These are phyloP conservation scores for Abrus pulchellus DNA, from an alignment of 306 rosid species.

Conservation along the genomic window DNA sequence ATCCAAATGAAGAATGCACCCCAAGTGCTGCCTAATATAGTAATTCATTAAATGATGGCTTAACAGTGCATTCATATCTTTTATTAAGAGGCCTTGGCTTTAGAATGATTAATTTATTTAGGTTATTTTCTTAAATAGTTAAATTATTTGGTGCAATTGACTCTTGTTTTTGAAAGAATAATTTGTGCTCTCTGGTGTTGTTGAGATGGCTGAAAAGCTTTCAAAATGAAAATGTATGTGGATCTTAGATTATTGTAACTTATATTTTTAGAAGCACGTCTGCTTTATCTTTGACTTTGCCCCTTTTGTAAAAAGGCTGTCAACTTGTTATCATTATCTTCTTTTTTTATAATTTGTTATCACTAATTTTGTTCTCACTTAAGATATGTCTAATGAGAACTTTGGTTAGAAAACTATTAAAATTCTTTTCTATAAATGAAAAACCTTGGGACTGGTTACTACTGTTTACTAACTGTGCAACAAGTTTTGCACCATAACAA, in stretches of 20 bases:
- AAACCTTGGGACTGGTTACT: neutral
- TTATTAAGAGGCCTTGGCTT: conserved; percentile 25
- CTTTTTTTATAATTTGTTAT: too few relatives aligned
- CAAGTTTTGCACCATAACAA: neutral
- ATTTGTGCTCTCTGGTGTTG: neutral
- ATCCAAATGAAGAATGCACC: conserved; percentile 1
- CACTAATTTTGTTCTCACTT: conserved; percentile 6
- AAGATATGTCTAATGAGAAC: conserved; percentile 8
- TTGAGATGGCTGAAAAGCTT: conserved; percentile 27
- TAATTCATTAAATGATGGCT: too few relatives aligned
- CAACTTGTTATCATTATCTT: neutral
- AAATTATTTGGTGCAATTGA: conserved; percentile 19
- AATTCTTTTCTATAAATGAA: conserved; percentile 9
- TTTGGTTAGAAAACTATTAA: conserved; percentile 4
- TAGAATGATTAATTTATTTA: neutral
- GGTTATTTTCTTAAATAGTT: neutral
- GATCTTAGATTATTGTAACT: conserved; percentile 23
- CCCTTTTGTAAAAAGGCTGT: conserved; percentile 5
- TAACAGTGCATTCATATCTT: conserved; percentile 21
- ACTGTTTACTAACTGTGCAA: neutral
- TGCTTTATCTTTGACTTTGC: conserved; percentile 16
- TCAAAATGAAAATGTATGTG: neutral
- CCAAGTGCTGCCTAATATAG: neutral
- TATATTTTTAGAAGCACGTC: conserved; percentile 16
- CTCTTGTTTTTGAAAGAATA: conserved; percentile 4